Evolutionary conservation across 2,329 filamentous ascomycete species (phyloP), one percentile per base, ranked within the genome.

Genomic region (Cytospora piceicola): DNA sequence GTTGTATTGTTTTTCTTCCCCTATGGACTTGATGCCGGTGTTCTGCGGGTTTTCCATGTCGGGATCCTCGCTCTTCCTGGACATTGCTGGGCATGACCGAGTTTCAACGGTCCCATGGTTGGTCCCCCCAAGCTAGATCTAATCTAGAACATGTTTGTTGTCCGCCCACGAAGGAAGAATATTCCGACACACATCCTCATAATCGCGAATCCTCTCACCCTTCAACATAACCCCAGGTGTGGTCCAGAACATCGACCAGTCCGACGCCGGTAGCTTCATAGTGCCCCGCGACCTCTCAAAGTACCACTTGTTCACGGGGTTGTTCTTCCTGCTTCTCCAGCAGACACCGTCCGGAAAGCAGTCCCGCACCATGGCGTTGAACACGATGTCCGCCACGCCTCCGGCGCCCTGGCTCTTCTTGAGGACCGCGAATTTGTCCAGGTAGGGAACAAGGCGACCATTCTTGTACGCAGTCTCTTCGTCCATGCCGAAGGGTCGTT

Each of bases 171-270:
- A 88, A 15, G 88, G 88, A 67, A 83, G 77, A 39, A 90, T 83
- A 17, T 78, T 77, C 63, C 89, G 84, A 74, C 91, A 94, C n/a
- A 94, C 90, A 61, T 83, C 83, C 75, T 92, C 89, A 73, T 93
- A 94, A 74, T 93, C 90, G 66, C 76, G 75, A 68, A 92, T 86
- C 57, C 78, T 82, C 67, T 81, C 77, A 42, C 81, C 78, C 66
- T 85, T 82, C 56, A 85, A 79, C 53, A 87, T 79, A 64, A 89
- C 81, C 56, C 87, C 85, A 0, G 86, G 83, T 1, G 91, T 95
- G 1, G 95, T 99, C 94, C 95, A 99, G 74, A 99, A 99, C 93
- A 98, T 97, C 4, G 93, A 93, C 95, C 95, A 99, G 71, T 94
- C 90, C 55, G 86, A 91, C n/a, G 86, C 88, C 0, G 85, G 83